These are phyloP conservation scores for Inonotus hispidus DNA, from an alignment of 1,284 basidiomycete species.

Conservation along the genomic window DNA sequence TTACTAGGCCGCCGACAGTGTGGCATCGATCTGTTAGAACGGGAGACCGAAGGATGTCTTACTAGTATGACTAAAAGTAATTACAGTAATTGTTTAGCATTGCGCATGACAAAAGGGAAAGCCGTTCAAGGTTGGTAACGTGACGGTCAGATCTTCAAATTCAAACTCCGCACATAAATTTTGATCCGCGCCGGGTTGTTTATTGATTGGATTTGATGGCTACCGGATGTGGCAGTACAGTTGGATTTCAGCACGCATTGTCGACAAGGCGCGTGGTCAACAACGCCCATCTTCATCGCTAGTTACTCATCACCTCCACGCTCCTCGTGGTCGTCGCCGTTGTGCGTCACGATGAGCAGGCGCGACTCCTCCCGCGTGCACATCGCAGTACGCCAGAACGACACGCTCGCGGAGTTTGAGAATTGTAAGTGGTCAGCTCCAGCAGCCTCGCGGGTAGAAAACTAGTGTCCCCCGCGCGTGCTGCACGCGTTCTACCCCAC, in stretches of 20 bases:
- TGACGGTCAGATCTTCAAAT: not conserved
- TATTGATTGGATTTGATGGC: not conserved
- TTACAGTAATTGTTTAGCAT: too few relatives aligned
- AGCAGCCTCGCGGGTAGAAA: not conserved
- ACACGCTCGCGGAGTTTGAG: constrained; percentile 76
- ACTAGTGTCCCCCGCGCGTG: not conserved
- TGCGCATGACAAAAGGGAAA: too few relatives aligned
- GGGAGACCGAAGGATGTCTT: constrained; percentile 1
- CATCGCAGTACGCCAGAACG: constrained; percentile 60
- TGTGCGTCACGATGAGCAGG: constrained; percentile 55
- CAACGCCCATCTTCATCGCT: not conserved
- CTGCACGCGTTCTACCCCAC: constrained; percentile 18
- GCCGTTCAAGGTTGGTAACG: too few relatives aligned
- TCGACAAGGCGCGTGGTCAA: not conserved
- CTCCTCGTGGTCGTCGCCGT: not conserved
- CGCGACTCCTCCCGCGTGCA: constrained; percentile 67
- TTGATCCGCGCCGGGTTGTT: not conserved
- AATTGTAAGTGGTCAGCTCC: constrained; percentile 50
- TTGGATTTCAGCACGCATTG: not conserved
- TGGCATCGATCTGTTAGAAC: constrained; percentile 5
- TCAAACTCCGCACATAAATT: not conserved
- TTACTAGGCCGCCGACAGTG: constrained; percentile 3
- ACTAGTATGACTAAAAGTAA: not conserved
- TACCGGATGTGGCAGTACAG: constrained; percentile 2
- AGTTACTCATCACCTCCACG: not conserved